A percentile compares a stretch with the other conserved stretches of the same genome.
Evolutionary conservation across 2,329 filamentous ascomycete genomes (phyloP).

Genomic region (Trichoderma sp.): DNA sequence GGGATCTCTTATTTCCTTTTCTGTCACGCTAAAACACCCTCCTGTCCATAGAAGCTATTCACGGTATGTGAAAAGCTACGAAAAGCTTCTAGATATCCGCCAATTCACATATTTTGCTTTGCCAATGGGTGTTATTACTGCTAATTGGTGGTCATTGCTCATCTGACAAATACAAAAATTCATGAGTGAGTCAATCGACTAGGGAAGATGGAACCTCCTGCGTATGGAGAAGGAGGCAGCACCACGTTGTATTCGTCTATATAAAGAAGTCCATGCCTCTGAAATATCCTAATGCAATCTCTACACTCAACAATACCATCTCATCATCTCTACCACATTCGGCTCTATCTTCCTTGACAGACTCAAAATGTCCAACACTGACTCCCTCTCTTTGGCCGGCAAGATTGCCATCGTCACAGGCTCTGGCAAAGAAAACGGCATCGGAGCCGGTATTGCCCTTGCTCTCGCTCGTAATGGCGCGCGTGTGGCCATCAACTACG

Average conservation of each 20-base stretch:
- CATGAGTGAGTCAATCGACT: background rate
- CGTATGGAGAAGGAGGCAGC: no score
- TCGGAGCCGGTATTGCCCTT: conserved; percentile 46
- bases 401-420: conserved; percentile 50
- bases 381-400: conserved; percentile 40
- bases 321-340: no score
- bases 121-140: no score
- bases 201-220: background rate
- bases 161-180: background rate
- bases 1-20: conserved; percentile 19
- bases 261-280: background rate
- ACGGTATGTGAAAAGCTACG: background rate
- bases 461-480: conserved; percentile 46
- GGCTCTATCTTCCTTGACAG: background rate
- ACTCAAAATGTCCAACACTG: background rate
- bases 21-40: background rate
- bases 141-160: background rate
- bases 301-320: background rate
- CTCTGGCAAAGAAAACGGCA: conserved; percentile 47
- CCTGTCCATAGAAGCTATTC: background rate
- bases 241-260: background rate
- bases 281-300: background rate
- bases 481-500: conserved; percentile 44
- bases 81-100: background rate
- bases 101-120: background rate